phyloP scores from a whole-genome alignment of 2,329 filamentous ascomycete species.

The Phoma sp. region DNA sequence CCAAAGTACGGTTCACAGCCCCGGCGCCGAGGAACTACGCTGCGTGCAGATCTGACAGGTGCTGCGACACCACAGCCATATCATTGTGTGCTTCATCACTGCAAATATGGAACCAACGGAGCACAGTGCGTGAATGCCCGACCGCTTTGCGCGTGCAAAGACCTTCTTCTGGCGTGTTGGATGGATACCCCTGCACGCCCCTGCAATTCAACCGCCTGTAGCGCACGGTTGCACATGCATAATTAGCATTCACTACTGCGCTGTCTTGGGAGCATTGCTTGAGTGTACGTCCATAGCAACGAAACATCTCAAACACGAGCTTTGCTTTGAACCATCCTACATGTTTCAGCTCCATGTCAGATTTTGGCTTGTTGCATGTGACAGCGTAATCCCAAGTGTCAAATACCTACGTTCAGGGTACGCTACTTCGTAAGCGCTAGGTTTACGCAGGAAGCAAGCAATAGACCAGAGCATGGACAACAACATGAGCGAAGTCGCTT shows the following conservation, averaged over 20 bases:
- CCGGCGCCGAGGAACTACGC: slow-evolving; percentile 14
- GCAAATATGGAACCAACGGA: not conserved
- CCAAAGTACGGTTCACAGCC: slow-evolving; percentile 14
- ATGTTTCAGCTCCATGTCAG: no score
- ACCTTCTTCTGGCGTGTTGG: slow-evolving; percentile 5
- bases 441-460: no score
- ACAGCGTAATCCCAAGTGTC: not conserved
- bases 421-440: no score
- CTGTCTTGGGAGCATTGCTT: not conserved
- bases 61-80: not conserved
- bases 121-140: not conserved
- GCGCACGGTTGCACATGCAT: slow-evolving; percentile 19
- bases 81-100: not conserved
- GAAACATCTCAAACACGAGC: no score
- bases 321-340: no score
- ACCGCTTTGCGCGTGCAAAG: slow-evolving; percentile 10
- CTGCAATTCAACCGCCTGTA: slow-evolving; percentile 15
- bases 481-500: not conserved
- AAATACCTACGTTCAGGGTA: no score
- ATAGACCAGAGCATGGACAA: not conserved
- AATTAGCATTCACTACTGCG: slow-evolving; percentile 8
- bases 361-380: not conserved
- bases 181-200: slow-evolving; percentile 24
- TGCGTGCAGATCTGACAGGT: slow-evolving; percentile 6
- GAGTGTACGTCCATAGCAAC: not conserved